Percentiles rank a stretch among this genome's conserved stretches.
Conservation (phyloP, 106 monocot genomes). For the Amphibolis antarctica region DNA sequence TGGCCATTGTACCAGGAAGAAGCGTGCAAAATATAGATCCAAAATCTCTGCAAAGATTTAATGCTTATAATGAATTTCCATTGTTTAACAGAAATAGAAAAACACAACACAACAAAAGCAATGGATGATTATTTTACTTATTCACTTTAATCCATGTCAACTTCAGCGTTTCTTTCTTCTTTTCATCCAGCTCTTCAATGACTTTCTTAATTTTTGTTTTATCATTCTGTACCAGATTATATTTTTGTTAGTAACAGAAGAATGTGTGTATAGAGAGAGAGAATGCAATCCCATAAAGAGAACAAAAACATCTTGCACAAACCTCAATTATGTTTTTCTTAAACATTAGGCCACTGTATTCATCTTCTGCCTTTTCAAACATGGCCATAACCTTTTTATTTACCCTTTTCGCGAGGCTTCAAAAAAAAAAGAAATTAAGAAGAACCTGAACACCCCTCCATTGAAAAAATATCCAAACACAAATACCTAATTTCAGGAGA, state of each 20-base stretch:
- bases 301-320: background rate
- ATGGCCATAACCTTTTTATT: slow-evolving; percentile 98
- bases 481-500: background rate
- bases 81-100: no score
- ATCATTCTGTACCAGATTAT: slow-evolving; percentile 54
- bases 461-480: background rate
- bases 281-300: background rate
- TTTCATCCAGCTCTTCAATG: slow-evolving; percentile 97
- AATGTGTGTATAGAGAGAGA: background rate
- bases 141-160: slow-evolving; percentile 95
- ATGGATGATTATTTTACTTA: slow-evolving; percentile 40
- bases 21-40: slow-evolving; percentile 95
- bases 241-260: background rate
- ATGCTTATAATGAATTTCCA: background rate
- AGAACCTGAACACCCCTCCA: background rate
- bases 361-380: slow-evolving; percentile 99
- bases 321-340: slow-evolving; percentile 96
- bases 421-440: slow-evolving; percentile 7
- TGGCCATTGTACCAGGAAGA: slow-evolving; percentile 91
- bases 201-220: slow-evolving; percentile 88
- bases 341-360: slow-evolving; percentile 70
- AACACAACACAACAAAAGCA: background rate
- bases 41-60: slow-evolving; percentile 72
- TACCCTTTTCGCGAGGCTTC: slow-evolving; percentile 86
- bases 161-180: slow-evolving; percentile 92